Evolutionary conservation across 352 stramenopile species (phyloP).

Genomic region (Phytophthora fragariaefolia): DNA sequence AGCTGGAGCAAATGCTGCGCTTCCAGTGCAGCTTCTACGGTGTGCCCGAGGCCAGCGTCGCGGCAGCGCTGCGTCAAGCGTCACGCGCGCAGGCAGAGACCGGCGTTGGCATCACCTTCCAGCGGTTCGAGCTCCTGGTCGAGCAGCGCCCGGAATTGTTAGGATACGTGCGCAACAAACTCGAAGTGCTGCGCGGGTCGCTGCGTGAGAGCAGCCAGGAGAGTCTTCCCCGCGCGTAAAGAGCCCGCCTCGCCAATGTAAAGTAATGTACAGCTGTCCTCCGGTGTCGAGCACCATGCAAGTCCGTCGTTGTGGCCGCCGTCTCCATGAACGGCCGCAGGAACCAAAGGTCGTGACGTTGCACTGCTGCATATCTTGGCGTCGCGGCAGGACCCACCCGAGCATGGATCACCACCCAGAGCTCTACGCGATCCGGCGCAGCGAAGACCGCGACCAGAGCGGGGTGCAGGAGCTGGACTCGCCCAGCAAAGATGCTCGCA

Average conservation of each 20-base stretch:
- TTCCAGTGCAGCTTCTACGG: constrained; percentile 64
- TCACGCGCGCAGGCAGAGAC: constrained; percentile 20
- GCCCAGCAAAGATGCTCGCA: constrained; percentile 62
- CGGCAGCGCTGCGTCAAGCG: constrained; percentile 34
- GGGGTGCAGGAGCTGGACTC: constrained; percentile 67
- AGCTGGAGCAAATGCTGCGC: constrained; percentile 57
- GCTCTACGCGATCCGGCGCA: constrained; percentile 63
- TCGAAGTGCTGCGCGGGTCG: constrained; percentile 62
- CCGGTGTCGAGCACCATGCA: background rate
- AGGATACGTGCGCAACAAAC: constrained; percentile 51
- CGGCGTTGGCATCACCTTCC: constrained; percentile 40
- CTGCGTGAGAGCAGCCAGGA: constrained; percentile 40
- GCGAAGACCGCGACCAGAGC: constrained; percentile 63
- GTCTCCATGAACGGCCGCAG: constrained; percentile 13
- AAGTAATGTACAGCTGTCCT: constrained; percentile 25
- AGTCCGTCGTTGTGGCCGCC: background rate
- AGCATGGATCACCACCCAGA: constrained; percentile 25
- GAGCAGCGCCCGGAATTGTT: constrained; percentile 49
- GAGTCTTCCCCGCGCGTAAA: constrained; percentile 11
- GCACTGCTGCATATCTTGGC: constrained; percentile 1
- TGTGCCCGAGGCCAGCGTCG: constrained; percentile 32
- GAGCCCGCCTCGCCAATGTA: constrained; percentile 13
- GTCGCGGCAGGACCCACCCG: background rate
- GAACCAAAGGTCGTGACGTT: background rate
- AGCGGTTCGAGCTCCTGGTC: constrained; percentile 53